Percentiles rank a stretch among this genome's conserved stretches.
Evolutionary conservation across 345 rosid species (phyloP).

Genomic region (Ceriops zippeliana): DNA sequence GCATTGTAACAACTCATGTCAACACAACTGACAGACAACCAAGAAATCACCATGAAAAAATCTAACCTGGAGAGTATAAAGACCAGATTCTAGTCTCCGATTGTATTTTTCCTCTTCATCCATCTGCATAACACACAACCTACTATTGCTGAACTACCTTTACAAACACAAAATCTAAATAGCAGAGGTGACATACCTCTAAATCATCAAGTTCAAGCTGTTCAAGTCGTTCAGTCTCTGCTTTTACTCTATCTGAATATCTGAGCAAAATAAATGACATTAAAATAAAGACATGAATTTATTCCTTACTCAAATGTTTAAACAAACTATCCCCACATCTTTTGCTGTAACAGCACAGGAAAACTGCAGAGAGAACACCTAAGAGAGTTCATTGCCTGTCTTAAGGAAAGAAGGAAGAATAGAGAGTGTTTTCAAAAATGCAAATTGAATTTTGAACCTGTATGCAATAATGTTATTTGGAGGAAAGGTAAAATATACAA

Average conservation of each 20-base stretch:
- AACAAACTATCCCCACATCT: not conserved
- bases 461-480: not conserved
- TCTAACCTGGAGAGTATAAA: constrained; percentile 91
- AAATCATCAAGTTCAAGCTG: constrained; percentile 80
- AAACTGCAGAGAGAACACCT: not conserved
- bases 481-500: constrained; percentile 4
- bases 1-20: too few species aligned
- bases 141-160: constrained; percentile 8
- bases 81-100: constrained; percentile 83
- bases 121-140: constrained; percentile 43
- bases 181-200: constrained; percentile 49
- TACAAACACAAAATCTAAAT: constrained; percentile 3
- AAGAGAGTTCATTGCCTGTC: not conserved
- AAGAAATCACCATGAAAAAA: constrained; percentile 4
- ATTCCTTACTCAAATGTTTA: not conserved
- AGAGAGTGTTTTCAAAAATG: not conserved
- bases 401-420: not conserved
- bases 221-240: constrained; percentile 66
- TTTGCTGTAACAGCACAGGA: not conserved
- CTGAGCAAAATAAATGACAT: constrained; percentile 33
- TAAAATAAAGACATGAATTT: not conserved
- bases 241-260: constrained; percentile 76
- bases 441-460: not conserved
- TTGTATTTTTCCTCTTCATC: constrained; percentile 89
- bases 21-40: not conserved